These are phyloP conservation scores for Lathyrus oleraceus DNA, from an alignment of 306 rosid genomes.

Conservation along the genomic window DNA sequence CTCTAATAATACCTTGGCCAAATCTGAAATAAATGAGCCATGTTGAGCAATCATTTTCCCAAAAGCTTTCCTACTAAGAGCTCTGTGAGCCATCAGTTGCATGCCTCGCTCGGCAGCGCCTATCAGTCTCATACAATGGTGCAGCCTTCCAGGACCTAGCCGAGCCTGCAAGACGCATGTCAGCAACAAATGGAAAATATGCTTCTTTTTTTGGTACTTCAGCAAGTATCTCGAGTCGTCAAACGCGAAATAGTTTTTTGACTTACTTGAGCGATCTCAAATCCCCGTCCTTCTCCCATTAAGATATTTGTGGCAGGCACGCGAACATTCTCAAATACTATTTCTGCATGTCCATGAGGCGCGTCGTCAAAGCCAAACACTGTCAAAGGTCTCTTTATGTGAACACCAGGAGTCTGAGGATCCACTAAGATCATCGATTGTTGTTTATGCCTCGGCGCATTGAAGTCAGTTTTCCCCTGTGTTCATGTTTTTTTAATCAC, in stretches of 20 bases:
- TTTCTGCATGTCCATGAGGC: constrained; percentile 98
- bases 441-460: constrained; percentile 77
- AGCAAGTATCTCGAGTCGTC: constrained; percentile 22
- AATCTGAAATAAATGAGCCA: constrained; percentile 82
- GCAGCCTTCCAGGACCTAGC: constrained; percentile 97
- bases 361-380: constrained; percentile 98
- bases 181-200: constrained; percentile 16
- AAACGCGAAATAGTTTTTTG: constrained; percentile 27
- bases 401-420: constrained; percentile 80
- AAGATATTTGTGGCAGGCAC: constrained; percentile 79
- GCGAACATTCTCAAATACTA: constrained; percentile 69
- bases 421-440: constrained; percentile 97
- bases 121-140: constrained; percentile 95
- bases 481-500: constrained; percentile 34
- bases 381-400: constrained; percentile 70
- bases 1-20: constrained; percentile 74
- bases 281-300: constrained; percentile 95
- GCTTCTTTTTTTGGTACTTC: background rate
- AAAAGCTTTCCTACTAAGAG: constrained; percentile 74
- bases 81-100: constrained; percentile 79
- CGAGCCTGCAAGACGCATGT: constrained; percentile 68
- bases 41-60: constrained; percentile 93
- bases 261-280: constrained; percentile 95
- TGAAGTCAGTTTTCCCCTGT: constrained; percentile 95
- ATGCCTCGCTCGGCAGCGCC: constrained; percentile 96